Conservation (phyloP, 2,329 filamentous ascomycete species). For the Polytolypa hystricis region DNA sequence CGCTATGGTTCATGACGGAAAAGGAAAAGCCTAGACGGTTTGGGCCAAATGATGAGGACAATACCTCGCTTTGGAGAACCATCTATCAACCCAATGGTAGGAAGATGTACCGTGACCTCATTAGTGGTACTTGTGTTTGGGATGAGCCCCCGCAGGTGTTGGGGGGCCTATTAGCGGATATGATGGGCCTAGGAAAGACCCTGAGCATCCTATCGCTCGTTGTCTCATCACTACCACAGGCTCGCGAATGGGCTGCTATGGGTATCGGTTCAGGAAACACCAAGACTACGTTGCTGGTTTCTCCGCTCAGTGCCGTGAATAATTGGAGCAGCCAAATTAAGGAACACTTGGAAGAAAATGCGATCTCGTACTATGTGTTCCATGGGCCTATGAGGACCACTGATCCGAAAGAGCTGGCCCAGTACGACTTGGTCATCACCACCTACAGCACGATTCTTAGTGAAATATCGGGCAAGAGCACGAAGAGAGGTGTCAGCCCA, state of each 20-base stretch:
- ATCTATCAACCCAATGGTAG: constrained; percentile 46
- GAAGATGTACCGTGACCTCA: constrained; percentile 66
- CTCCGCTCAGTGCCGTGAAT: constrained; percentile 77
- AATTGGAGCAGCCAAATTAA: constrained; percentile 95
- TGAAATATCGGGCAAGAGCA: constrained; percentile 57
- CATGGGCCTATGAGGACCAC: constrained; percentile 70
- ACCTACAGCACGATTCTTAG: constrained; percentile 83
- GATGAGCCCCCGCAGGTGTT: constrained; percentile 54
- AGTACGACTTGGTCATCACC: constrained; percentile 77
- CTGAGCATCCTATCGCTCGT: constrained; percentile 76
- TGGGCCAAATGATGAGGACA: constrained; percentile 47
- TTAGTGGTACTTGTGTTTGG: constrained; percentile 58
- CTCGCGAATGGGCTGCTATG: constrained; percentile 49
- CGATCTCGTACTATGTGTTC: constrained; percentile 68
- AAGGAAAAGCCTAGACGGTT: constrained; percentile 59
- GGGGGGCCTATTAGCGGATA: constrained; percentile 68
- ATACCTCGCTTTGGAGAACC: constrained; percentile 68
- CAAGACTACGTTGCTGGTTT: constrained; percentile 73
- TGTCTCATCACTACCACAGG: constrained; percentile 51
- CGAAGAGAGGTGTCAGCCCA: constrained; percentile 49
- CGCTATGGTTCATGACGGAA: constrained; percentile 70
- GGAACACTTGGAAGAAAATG: constrained; percentile 57
- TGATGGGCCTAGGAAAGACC: constrained; percentile 85
- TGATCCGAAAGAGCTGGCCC: constrained; percentile 54
- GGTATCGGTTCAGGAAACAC: constrained; percentile 49